A percentile compares a stretch with the other conserved stretches of the same genome.
These are phyloP conservation scores for Uncinocarpus reesii DNA, from an alignment of 2,329 filamentous ascomycete genomes.

Conservation along the genomic window DNA sequence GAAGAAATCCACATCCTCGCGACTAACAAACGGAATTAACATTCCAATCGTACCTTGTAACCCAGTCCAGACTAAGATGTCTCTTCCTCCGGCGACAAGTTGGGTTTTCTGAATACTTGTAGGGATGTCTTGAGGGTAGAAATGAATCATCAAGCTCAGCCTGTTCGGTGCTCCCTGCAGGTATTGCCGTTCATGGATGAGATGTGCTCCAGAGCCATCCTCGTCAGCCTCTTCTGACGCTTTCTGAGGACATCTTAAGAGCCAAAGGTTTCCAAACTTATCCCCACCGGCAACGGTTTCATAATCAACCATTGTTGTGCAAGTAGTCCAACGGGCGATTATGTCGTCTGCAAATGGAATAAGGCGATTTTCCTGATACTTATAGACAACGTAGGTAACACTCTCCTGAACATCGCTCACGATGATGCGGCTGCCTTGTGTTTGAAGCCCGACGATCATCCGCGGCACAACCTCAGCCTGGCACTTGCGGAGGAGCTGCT, in stretches of 20 bases:
- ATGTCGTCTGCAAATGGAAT: slow-evolving; percentile 91
- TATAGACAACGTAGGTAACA: slow-evolving; percentile 86
- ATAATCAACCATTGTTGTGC: slow-evolving; percentile 91
- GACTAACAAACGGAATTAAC: slow-evolving; percentile 78
- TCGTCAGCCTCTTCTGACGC: slow-evolving; percentile 85
- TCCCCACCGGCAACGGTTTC: slow-evolving; percentile 90
- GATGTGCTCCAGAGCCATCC: slow-evolving; percentile 76
- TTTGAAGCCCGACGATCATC: slow-evolving; percentile 79
- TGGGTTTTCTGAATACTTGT: slow-evolving; percentile 82
- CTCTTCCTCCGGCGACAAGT: slow-evolving; percentile 80
- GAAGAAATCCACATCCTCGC: slow-evolving; percentile 97
- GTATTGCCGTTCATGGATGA: slow-evolving; percentile 83
- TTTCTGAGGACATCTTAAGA: slow-evolving; percentile 77
- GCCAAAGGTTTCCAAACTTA: slow-evolving; percentile 95
- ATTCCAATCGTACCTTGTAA: slow-evolving; percentile 91
- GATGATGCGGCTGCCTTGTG: slow-evolving; percentile 81
- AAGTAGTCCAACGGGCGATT: slow-evolving; percentile 80
- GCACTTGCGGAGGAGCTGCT: slow-evolving; percentile 82
- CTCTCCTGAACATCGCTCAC: slow-evolving; percentile 90
- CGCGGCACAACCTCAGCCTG: slow-evolving; percentile 69
- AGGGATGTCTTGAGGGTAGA: slow-evolving; percentile 83
- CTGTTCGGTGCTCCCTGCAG: slow-evolving; percentile 82
- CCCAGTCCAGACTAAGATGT: slow-evolving; percentile 86
- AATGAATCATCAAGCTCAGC: slow-evolving; percentile 74
- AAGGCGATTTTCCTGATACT: slow-evolving; percentile 77